Evolutionary conservation across 495 filamentous ascomycete species (phyloP).

Genomic region (Lasiosphaeris hirsuta): DNA sequence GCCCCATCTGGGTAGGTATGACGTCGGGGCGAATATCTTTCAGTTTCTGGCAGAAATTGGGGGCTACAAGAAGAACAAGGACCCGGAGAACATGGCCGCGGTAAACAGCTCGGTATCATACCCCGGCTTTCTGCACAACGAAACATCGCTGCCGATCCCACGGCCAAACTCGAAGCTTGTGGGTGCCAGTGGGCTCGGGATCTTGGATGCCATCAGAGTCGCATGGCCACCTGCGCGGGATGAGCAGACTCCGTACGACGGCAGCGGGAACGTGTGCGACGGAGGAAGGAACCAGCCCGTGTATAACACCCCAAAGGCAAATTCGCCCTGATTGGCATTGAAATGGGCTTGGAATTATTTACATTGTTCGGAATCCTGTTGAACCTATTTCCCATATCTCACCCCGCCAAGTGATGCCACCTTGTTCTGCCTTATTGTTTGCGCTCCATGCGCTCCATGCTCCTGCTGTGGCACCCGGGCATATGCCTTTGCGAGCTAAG

Average conservation of each 20-base stretch:
- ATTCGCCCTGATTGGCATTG: conserved; percentile 5
- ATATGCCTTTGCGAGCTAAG: no score
- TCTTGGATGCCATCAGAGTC: conserved; percentile 29
- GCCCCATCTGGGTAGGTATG: conserved; percentile 64
- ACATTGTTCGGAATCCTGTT: not conserved
- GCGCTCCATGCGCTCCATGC: no score
- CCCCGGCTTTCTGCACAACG: conserved; percentile 51
- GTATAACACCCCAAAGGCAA: conserved; percentile 19
- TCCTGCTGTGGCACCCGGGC: no score
- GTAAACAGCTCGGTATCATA: conserved; percentile 65
- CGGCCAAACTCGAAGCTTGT: conserved; percentile 42
- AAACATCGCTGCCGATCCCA: conserved; percentile 34
- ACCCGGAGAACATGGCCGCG: conserved; percentile 52
- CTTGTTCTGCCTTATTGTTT: no score
- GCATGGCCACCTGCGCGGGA: conserved; percentile 26
- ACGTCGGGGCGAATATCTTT: conserved; percentile 69
- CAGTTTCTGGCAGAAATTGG: conserved; percentile 56
- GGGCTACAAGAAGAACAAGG: conserved; percentile 55
- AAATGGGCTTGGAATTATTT: not conserved
- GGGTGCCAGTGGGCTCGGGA: conserved; percentile 40
- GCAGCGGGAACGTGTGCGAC: conserved; percentile 44
- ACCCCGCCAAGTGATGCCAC: no score
- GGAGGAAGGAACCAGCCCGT: conserved; percentile 31
- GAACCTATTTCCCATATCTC: no score
- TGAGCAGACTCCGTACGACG: conserved; percentile 45